Evolutionary conservation across 768 basidiomycete species (phyloP), one percentile per base, ranked within the genome.

Genomic region (Chlorophyllum brunneum): DNA sequence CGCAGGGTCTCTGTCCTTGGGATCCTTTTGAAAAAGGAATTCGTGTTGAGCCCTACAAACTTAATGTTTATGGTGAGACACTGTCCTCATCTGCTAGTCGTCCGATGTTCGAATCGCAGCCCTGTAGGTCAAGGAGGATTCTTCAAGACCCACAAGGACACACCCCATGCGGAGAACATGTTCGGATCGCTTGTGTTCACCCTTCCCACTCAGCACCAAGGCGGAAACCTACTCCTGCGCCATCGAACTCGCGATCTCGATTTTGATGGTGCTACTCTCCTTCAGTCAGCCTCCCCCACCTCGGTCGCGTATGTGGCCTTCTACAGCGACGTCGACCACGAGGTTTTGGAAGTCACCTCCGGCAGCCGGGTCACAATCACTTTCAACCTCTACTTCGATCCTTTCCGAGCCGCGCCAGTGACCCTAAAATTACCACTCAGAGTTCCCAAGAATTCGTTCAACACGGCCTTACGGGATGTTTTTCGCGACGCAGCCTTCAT

Each of bases 171-270:
- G 6, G 63, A 66, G 6, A 57, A 58, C 23, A 79, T 80, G 72
- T 74, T 82, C 31, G 79, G 75, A 1, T 80, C 80, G 1, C 68
- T 83, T 7, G 72, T 81, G 1, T 56, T 81, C 29, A 68, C 76
- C n/a, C 70, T 79, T 44, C 79, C 79, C 13, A 73, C 73, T 0
- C 18, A 57, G 0, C 73, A 81, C 55, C 64, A 74, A 50, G 79
- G 78, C 1, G 80, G 79, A 2, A 59, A 63, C 15, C 67, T 78
- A 13, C 45, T 66, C 2, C 63, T 82, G 0, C 68, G 66, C 9
- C 64, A 70, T 40, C 29, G 48, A 40, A 7, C 65, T 58, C 11
- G 52, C 63, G 18, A 70, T 72, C 36, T 72, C 67, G 67, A 58
- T 56, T 0, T 39, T 26, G 26, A 43, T 20, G 39, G 36, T 2